A percentile compares a stretch with the other conserved stretches of the same genome.
phyloP scores from a whole-genome alignment of 352 stramenopile species.

The Globisporangium parvum region DNA sequence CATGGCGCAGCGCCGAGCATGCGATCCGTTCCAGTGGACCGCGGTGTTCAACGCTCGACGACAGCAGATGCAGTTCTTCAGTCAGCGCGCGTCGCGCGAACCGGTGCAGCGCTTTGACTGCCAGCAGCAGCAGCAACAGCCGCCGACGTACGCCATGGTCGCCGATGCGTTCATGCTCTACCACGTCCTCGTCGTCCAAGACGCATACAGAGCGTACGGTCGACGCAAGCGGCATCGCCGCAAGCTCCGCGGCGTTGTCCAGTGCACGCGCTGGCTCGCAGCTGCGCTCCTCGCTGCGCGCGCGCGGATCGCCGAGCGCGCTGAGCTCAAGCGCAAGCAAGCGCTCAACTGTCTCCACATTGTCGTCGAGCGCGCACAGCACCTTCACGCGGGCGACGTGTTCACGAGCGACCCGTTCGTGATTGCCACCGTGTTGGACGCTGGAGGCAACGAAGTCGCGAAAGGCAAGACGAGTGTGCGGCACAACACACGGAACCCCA shows the following conservation, averaged over 20 bases:
- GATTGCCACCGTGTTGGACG: constrained; percentile 21
- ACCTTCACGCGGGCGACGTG: constrained; percentile 47
- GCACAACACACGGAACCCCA: constrained; percentile 44
- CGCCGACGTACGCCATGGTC: constrained; percentile 43
- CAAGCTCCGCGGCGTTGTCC: constrained; percentile 24
- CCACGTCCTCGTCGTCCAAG: constrained; percentile 62
- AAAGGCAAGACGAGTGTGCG: constrained; percentile 47
- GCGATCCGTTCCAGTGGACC: constrained; percentile 43
- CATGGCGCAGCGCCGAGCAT: constrained; percentile 14
- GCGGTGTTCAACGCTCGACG: constrained; percentile 51
- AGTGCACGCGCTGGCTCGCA: constrained; percentile 22
- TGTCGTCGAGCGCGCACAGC: constrained; percentile 38
- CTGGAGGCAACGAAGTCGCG: constrained; percentile 20
- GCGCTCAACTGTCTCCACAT: constrained; percentile 54
- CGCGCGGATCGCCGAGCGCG: constrained; percentile 16
- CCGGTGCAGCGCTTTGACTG: neutral
- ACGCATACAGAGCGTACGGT: constrained; percentile 39
- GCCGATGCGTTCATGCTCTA: constrained; percentile 54
- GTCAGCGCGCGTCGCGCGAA: constrained; percentile 11
- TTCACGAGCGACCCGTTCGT: constrained; percentile 67
- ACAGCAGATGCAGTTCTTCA: constrained; percentile 58
- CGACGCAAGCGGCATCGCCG: constrained; percentile 17
- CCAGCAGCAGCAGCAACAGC: constrained; percentile 5
- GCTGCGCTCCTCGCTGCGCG: constrained; percentile 21
- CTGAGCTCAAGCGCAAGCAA: constrained; percentile 22